Evolutionary conservation across 495 filamentous ascomycete genomes (phyloP).

Genomic region (Xylaria telfairii): DNA sequence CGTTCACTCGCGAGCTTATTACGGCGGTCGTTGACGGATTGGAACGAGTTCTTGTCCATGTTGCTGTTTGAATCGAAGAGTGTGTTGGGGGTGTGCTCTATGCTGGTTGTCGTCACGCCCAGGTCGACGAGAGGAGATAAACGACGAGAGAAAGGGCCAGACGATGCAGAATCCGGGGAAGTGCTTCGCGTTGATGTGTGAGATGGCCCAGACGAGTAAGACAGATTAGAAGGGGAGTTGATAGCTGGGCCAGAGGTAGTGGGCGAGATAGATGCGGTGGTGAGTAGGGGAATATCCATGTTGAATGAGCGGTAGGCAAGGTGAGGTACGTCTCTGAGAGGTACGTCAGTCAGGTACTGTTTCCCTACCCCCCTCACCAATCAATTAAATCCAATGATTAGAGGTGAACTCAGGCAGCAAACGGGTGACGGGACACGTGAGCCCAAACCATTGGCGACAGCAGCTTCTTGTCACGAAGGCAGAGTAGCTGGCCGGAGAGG

Average conservation of each 20-base stretch:
- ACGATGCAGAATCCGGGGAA: slow-evolving; percentile 26
- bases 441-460: neutral
- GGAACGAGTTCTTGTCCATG: slow-evolving; percentile 39
- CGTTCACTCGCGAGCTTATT: slow-evolving; percentile 33
- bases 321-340: slow-evolving; percentile 19
- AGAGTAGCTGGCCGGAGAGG: neutral
- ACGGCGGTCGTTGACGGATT: slow-evolving; percentile 37
- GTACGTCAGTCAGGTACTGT: slow-evolving; percentile 13
- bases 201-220: slow-evolving; percentile 33
- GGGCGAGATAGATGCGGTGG: slow-evolving; percentile 23
- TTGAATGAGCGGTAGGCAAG: slow-evolving; percentile 25
- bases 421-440: slow-evolving; percentile 24
- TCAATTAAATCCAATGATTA: slow-evolving; percentile 27
- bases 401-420: slow-evolving; percentile 31
- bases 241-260: slow-evolving; percentile 21
- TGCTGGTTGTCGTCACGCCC: slow-evolving; percentile 14
- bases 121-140: slow-evolving; percentile 31
- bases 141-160: slow-evolving; percentile 10
- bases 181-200: slow-evolving; percentile 33
- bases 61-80: slow-evolving; percentile 21
- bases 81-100: slow-evolving; percentile 26
- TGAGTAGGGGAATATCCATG: slow-evolving; percentile 30
- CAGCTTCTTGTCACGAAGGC: neutral
- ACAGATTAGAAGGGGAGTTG: slow-evolving; percentile 33
- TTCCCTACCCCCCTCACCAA: slow-evolving; percentile 19